Conservation (phyloP, 2,329 filamentous ascomycete species). For the Drechslerella dactyloides region DNA sequence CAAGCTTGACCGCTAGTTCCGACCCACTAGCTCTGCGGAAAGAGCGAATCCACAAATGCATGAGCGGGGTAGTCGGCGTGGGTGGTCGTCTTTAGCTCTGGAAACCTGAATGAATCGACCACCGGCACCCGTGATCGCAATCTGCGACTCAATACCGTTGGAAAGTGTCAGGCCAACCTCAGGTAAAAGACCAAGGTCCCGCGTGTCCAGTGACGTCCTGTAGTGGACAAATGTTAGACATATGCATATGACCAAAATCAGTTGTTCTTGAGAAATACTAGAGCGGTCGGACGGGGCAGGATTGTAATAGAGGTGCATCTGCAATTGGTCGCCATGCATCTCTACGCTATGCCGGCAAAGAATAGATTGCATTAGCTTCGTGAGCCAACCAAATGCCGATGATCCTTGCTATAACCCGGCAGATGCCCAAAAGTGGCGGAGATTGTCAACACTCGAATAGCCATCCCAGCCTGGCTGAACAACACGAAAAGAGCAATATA, state of each 20-base stretch:
- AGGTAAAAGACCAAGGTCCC: neutral
- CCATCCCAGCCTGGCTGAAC: constrained; percentile 44
- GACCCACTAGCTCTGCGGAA: constrained; percentile 8
- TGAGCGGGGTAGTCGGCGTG: neutral
- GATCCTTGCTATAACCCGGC: constrained; percentile 23
- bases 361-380: constrained; percentile 13
- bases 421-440: constrained; percentile 42
- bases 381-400: constrained; percentile 42
- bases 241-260: constrained; percentile 29
- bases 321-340: constrained; percentile 39
- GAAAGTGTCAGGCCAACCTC: constrained; percentile 24
- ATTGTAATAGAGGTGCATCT: constrained; percentile 23
- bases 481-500: constrained; percentile 44
- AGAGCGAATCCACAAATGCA: constrained; percentile 27
- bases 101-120: constrained; percentile 1
- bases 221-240: constrained; percentile 29
- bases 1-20: too few relatives aligned
- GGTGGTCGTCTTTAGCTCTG: neutral
- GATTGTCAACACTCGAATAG: constrained; percentile 5
- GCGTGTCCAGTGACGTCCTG: constrained; percentile 5
- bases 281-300: too few relatives aligned
- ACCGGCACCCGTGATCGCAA: constrained; percentile 11
- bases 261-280: constrained; percentile 16
- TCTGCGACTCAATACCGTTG: constrained; percentile 29
- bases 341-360: neutral